Evolutionary conservation across 2,329 filamentous ascomycete genomes (phyloP), one percentile per base, ranked within the genome.

Genomic region (Exophiala dermatitidis): DNA sequence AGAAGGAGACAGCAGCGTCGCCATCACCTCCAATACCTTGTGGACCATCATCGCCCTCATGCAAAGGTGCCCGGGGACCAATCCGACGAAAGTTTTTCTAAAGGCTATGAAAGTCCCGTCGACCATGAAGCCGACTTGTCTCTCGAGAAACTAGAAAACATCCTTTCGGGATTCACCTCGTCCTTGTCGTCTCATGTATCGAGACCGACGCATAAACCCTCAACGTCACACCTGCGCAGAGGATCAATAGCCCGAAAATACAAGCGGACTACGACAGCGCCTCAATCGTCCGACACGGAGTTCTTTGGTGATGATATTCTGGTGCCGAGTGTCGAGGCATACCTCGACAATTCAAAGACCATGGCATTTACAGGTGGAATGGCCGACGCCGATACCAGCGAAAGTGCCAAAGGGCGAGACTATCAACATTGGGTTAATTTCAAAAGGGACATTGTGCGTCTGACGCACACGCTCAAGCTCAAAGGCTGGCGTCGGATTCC

Each of bases 401-500:
- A 74, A 4, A 62, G 65, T 4, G 74, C 76, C 43, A 75, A 76
- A 37, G 76, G 79, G 32, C 88, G 86, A 65, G 88, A 91, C 55
- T 79, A 76, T 40, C 83, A 88, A 65, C 83, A 83, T 2, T 96
- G 91, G 93, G 67, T 80, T n/a, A 75, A 70, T 5, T 98, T 96
- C 77, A 96, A 96, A 69, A 85, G 83, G 56, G 91, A 98, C 66
- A 93, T 97, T 58, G 79, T 97, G 51, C 86, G 90, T 36, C 77
- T 97, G 53, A 79, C 88, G 0, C 93, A 97, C 68, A 98, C 93
- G 0, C 74, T 98, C 48, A 83, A 83, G 49, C 78, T 97, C 32
- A 95, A 95, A 68, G 89, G 91, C 6, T 98, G 93, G 93, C 82
- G 90, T 49, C 83, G 83, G 55, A 82, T 98, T 0, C 80, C 88